These are phyloP conservation scores for Cephalotrichum gorgonifer DNA, from an alignment of 2,329 filamentous ascomycete genomes.

Conservation along the genomic window DNA sequence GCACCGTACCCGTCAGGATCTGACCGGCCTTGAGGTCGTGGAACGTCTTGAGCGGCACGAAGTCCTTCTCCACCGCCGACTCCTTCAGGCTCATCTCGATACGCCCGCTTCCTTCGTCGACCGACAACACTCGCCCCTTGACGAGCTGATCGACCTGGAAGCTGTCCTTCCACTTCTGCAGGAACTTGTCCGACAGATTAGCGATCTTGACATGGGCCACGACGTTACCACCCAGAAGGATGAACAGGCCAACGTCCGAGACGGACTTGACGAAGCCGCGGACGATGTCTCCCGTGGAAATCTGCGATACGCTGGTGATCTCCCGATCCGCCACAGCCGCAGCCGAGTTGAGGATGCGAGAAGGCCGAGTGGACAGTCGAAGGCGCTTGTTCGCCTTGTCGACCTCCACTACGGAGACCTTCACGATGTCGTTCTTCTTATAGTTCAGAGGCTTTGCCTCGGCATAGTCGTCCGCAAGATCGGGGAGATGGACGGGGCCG, in stretches of 20 bases:
- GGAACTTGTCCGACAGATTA: slow-evolving; percentile 79
- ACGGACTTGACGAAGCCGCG: slow-evolving; percentile 91
- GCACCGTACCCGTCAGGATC: slow-evolving; percentile 77
- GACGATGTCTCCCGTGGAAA: slow-evolving; percentile 68
- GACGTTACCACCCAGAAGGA: slow-evolving; percentile 70
- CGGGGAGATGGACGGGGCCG: slow-evolving; percentile 70
- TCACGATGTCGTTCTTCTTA: slow-evolving; percentile 76
- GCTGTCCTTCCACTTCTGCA: slow-evolving; percentile 91
- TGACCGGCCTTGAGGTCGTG: slow-evolving; percentile 71
- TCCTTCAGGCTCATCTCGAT: slow-evolving; percentile 81
- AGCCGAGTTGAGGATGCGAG: slow-evolving; percentile 79
- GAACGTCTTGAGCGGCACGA: slow-evolving; percentile 61
- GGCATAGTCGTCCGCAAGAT: slow-evolving; percentile 78
- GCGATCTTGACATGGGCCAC: slow-evolving; percentile 76
- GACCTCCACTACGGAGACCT: slow-evolving; percentile 73
- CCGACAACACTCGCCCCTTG: slow-evolving; percentile 68
- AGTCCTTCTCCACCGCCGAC: slow-evolving; percentile 72
- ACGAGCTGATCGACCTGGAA: slow-evolving; percentile 88
- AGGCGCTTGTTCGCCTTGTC: slow-evolving; percentile 79
- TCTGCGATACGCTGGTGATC: slow-evolving; percentile 57
- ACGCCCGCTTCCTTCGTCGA: slow-evolving; percentile 59
- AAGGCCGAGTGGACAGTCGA: slow-evolving; percentile 72
- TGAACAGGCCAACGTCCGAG: slow-evolving; percentile 79
- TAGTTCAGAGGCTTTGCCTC: slow-evolving; percentile 66
- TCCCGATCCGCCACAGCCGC: slow-evolving; percentile 73